Percentiles rank a stretch among this genome's conserved stretches.
These are phyloP conservation scores for Candida loeiensis DNA, from an alignment of 805 yeast species.

Conservation along the genomic window DNA sequence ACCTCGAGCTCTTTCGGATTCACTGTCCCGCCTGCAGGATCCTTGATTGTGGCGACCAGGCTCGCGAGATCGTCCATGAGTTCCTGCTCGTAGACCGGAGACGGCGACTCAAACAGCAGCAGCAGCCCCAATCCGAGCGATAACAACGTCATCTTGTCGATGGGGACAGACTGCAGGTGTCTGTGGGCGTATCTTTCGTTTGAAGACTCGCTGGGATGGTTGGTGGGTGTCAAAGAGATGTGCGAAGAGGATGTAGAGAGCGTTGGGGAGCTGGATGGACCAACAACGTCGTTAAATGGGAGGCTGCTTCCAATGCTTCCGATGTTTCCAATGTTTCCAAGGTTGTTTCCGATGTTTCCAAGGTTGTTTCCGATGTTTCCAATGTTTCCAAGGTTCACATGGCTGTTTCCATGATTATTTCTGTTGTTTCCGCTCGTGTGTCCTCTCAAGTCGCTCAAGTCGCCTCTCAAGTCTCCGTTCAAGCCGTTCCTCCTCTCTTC, in stretches of 20 bases:
- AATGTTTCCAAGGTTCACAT: too few relatives aligned
- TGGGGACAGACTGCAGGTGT: constrained; percentile 9
- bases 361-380: too few relatives aligned
- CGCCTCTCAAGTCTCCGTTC: too few relatives aligned
- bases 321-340: too few relatives aligned
- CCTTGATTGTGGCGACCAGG: constrained; percentile 1
- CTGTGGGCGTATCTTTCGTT: constrained; percentile 6
- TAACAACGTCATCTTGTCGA: constrained; percentile 13
- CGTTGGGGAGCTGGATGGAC: constrained; percentile 6
- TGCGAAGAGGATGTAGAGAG: constrained; percentile 10
- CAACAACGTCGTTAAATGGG: too few relatives aligned
- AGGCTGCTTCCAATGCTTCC: too few relatives aligned
- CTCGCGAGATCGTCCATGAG: constrained; percentile 5
- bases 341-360: too few relatives aligned
- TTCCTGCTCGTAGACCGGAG: constrained; percentile 7
- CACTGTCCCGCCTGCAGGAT: constrained; percentile 12
- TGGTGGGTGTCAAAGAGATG: constrained; percentile 9
- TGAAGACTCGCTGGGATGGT: constrained; percentile 8
- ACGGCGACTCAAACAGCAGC: constrained; percentile 10
- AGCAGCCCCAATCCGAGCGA: constrained; percentile 9
- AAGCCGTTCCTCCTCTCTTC: background rate
- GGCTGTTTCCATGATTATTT: too few relatives aligned
- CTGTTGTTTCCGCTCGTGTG: too few relatives aligned
- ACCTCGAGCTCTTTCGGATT: constrained; percentile 14
- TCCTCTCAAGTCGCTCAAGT: too few relatives aligned